A percentile compares a stretch with the other conserved stretches of the same genome.
Conservation (phyloP, 2,329 filamentous ascomycete genomes). For the Aureobasidium zeae region DNA sequence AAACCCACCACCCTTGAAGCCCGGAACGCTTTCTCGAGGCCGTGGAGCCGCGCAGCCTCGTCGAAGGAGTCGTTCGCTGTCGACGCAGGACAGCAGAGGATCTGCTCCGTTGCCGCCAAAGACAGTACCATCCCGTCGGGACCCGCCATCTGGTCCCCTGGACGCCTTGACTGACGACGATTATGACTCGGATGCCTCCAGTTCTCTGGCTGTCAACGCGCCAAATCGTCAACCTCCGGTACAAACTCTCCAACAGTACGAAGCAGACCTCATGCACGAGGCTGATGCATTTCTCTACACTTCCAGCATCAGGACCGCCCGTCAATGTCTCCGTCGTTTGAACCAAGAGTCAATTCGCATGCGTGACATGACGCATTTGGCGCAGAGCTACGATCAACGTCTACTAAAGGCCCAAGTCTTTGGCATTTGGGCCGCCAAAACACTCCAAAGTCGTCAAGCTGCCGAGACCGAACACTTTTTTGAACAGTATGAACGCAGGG, state of each 20-base stretch:
- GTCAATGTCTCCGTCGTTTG: slow-evolving; percentile 39
- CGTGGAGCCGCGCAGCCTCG: not conserved
- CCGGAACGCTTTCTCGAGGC: not conserved
- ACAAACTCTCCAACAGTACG: not conserved
- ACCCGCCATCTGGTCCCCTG: not conserved
- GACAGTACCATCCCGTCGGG: not conserved
- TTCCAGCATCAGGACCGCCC: slow-evolving; percentile 20
- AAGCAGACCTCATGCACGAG: not conserved
- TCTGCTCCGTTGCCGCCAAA: slow-evolving; percentile 18
- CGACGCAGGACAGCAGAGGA: slow-evolving; percentile 30
- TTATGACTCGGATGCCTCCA: slow-evolving; percentile 3
- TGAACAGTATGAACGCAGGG: slow-evolving; percentile 48
- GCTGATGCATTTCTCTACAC: slow-evolving; percentile 12
- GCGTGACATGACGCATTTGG: slow-evolving; percentile 37
- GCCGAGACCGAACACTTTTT: slow-evolving; percentile 46
- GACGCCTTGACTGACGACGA: not conserved
- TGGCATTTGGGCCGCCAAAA: slow-evolving; percentile 39
- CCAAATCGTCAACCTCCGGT: not conserved
- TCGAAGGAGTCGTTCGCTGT: slow-evolving; percentile 24
- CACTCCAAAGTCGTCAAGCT: slow-evolving; percentile 33
- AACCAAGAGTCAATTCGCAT: slow-evolving; percentile 29
- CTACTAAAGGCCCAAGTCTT: slow-evolving; percentile 46
- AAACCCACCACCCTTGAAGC: not conserved
- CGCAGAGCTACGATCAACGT: slow-evolving; percentile 35
- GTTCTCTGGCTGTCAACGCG: slow-evolving; percentile 4